These are phyloP conservation scores for Wickerhamiella vanderwaltii DNA, from an alignment of 805 yeast genomes.

Conservation along the genomic window DNA sequence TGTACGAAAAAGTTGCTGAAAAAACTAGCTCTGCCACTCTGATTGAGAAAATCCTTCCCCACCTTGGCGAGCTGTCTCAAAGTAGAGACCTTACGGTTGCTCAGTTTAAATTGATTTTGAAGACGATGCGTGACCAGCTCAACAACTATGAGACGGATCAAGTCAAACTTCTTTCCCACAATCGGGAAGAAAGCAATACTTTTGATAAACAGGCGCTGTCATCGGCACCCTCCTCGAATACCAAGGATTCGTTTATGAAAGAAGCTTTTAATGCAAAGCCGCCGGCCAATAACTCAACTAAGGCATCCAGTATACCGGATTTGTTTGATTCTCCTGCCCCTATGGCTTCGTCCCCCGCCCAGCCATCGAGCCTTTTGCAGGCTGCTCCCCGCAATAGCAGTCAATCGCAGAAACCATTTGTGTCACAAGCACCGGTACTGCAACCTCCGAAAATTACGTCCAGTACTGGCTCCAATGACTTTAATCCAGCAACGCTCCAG, in stretches of 20 bases:
- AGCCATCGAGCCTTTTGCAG: neutral
- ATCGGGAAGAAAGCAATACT: conserved; percentile 7
- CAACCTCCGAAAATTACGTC: too few species aligned
- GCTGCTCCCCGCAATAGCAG: too few species aligned
- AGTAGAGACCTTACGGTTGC: conserved; percentile 33
- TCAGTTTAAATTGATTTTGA: conserved; percentile 33
- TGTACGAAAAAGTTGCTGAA: conserved; percentile 28
- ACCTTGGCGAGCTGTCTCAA: conserved; percentile 39
- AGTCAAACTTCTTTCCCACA: conserved; percentile 14
- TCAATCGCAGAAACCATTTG: too few species aligned
- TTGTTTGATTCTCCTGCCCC: conserved; percentile 2
- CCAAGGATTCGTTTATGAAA: conserved; percentile 1
- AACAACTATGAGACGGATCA: conserved; percentile 36
- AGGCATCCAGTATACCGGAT: too few species aligned
- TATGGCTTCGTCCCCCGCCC: neutral
- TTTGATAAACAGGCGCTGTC: neutral
- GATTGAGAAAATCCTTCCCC: conserved; percentile 45
- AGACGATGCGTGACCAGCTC: conserved; percentile 33
- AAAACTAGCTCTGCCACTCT: conserved; percentile 39
- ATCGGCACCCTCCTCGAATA: neutral
- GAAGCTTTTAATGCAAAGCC: neutral
- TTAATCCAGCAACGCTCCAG: too few species aligned
- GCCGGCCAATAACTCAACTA: neutral
- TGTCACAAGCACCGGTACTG: too few species aligned
- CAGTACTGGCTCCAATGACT: too few species aligned